These are phyloP conservation scores for Acacia concinna DNA, from an alignment of 331 rosid genomes.

Conservation along the genomic window DNA sequence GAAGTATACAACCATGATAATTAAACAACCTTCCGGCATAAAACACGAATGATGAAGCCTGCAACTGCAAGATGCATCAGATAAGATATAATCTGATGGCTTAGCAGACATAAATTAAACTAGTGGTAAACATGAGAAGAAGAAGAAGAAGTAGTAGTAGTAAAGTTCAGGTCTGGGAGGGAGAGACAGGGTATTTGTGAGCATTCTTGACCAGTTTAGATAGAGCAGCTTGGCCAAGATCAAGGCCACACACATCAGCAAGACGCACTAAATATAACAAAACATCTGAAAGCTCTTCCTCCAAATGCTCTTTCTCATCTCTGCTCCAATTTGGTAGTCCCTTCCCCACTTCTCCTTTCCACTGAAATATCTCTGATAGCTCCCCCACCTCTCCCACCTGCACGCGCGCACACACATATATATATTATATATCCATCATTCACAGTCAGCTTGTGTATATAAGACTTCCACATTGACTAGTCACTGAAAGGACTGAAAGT, in stretches of 20 bases:
- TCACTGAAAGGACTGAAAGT: no score
- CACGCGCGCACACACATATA: no score
- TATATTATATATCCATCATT: no score
- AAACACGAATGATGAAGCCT: background rate
- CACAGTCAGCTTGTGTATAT: no score
- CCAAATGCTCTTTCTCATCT: constrained; percentile 75
- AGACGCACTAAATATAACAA: constrained; percentile 67
- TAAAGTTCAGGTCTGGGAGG: background rate
- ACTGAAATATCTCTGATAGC: constrained; percentile 78
- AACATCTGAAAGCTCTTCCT: constrained; percentile 83
- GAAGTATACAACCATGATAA: background rate
- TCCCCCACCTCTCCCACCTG: constrained; percentile 91
- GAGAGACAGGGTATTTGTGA: constrained; percentile 53
- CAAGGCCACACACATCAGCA: constrained; percentile 77
- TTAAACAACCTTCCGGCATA: background rate
- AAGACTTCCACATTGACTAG: no score
- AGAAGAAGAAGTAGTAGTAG: background rate
- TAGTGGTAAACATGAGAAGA: background rate
- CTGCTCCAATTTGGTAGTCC: constrained; percentile 75
- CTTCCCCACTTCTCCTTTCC: constrained; percentile 87
- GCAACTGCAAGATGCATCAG: background rate
- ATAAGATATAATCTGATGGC: background rate
- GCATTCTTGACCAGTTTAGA: constrained; percentile 67
- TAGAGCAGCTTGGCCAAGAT: constrained; percentile 82
- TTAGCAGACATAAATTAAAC: background rate